Evolutionary conservation across 1,139 yeast species (phyloP), one percentile per base, ranked within the genome.

Genomic region (Lodderomyces metapsilosis): DNA sequence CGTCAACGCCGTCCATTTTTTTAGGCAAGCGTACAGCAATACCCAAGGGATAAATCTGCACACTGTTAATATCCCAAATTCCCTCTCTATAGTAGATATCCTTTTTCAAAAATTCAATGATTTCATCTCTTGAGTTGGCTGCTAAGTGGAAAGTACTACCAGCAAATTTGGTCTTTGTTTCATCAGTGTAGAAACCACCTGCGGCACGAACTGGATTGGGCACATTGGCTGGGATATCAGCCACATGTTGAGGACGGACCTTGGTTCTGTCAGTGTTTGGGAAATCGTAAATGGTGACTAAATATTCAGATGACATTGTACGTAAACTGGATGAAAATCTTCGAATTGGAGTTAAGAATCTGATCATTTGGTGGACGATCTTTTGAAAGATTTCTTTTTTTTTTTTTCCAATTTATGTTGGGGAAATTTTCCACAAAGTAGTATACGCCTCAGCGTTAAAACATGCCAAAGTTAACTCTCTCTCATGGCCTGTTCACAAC

Each of bases 41-140:
- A 28, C 66, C 66, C 35, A 63, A 52, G 6, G 91, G 91, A 54
- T 77, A 70, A 39, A 85, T 77, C 50, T 80, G 57, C 18, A 78
- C 83, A 42, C 71, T 75, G 35, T 80, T 78, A 47, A 85, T 57
- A 58, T 87, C 94, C 95, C 95, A 87, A 45, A 87, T 76, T 0
- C 89, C 92, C 23, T 72, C 68, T 50, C 67, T 69, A 50, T 78
- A 77, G 61, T 82, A 87, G 28, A 80, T 61, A 57, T 87, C 95
- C 43, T 66, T 57, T 54, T 81, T 76, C 56, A 87, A 72, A 45
- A 84, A 64, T 34, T 81, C 86, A 39, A 82, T 52, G 13, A 83
- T 80, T 45, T 82, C 85, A 46, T 82, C 82, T 52, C 72, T 79
- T 39, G 78, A 66, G 39, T 78, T 79, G 25, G 91, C 94, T 41